Conservation (phyloP, 1,139 yeast species). For the Zygosaccharomyces pseudobailii region DNA sequence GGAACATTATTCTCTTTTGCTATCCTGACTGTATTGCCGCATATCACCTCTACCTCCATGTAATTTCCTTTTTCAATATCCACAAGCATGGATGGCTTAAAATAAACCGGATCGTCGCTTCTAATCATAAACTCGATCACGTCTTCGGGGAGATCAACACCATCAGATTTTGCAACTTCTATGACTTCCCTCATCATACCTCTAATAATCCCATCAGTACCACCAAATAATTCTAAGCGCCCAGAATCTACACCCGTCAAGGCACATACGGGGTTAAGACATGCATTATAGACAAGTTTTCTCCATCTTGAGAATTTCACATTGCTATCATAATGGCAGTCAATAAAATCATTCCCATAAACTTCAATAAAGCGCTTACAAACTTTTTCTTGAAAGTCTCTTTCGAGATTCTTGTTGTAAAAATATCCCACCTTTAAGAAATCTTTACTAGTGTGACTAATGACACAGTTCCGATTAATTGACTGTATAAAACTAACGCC, state of each 20-base stretch:
- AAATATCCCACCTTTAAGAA: slow-evolving; percentile 53
- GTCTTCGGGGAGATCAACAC: slow-evolving; percentile 46
- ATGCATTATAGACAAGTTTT: slow-evolving; percentile 63
- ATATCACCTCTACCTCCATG: slow-evolving; percentile 64
- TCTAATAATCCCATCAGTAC: slow-evolving; percentile 44
- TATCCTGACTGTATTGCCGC: slow-evolving; percentile 64
- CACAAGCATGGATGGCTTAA: slow-evolving; percentile 69
- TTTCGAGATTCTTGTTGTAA: slow-evolving; percentile 34
- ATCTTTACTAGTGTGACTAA: slow-evolving; percentile 50
- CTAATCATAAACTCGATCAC: slow-evolving; percentile 46
- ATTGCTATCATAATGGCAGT: slow-evolving; percentile 43
- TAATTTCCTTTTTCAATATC: slow-evolving; percentile 67
- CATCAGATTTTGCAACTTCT: slow-evolving; percentile 57
- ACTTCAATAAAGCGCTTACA: slow-evolving; percentile 44
- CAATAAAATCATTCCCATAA: slow-evolving; percentile 46
- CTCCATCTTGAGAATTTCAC: slow-evolving; percentile 62
- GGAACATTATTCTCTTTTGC: slow-evolving; percentile 53
- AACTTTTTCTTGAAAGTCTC: slow-evolving; percentile 35
- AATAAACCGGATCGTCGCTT: slow-evolving; percentile 60
- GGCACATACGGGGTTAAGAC: slow-evolving; percentile 16
- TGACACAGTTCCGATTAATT: slow-evolving; percentile 46
- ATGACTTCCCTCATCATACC: slow-evolving; percentile 67
- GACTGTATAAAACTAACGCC: slow-evolving; percentile 71
- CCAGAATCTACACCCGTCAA: slow-evolving; percentile 45
- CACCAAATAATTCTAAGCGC: slow-evolving; percentile 52